phyloP scores from a whole-genome alignment of 2,329 filamentous ascomycete genomes.

The Cladosporium sphaerospermum region DNA sequence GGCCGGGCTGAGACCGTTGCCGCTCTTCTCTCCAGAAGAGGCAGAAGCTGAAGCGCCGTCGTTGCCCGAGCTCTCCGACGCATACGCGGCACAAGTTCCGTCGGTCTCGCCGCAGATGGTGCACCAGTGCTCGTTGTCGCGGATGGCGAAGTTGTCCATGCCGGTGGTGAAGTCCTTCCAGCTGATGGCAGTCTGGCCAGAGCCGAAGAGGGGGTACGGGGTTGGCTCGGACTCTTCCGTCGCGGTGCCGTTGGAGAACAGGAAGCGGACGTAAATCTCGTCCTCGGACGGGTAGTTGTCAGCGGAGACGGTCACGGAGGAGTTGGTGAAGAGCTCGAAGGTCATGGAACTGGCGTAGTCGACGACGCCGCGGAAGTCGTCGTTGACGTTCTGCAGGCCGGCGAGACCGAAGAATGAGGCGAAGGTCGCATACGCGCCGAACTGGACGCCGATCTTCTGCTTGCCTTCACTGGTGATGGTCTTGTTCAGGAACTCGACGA shows the following conservation, averaged over 20 bases:
- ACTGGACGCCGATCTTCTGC: slow-evolving; percentile 48
- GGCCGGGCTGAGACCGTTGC: slow-evolving; percentile 54
- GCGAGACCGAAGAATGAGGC: slow-evolving; percentile 57
- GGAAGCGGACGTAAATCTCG: slow-evolving; percentile 54
- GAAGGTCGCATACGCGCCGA: slow-evolving; percentile 57
- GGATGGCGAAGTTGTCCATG: slow-evolving; percentile 62
- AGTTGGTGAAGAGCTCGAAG: slow-evolving; percentile 64
- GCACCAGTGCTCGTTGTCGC: slow-evolving; percentile 66
- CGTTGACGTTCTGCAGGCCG: slow-evolving; percentile 43
- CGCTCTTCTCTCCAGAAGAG: slow-evolving; percentile 20
- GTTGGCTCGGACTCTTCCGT: slow-evolving; percentile 39
- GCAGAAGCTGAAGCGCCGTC: slow-evolving; percentile 19
- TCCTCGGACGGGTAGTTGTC: slow-evolving; percentile 28
- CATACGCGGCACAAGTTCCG: slow-evolving; percentile 54
- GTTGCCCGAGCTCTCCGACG: slow-evolving; percentile 23
- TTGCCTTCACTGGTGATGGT: slow-evolving; percentile 35
- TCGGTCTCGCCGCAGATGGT: slow-evolving; percentile 65
- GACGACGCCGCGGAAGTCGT: slow-evolving; percentile 68
- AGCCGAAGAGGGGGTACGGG: slow-evolving; percentile 57
- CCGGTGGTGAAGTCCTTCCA: slow-evolving; percentile 62
- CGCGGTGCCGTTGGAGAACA: slow-evolving; percentile 58
- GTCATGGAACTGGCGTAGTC: slow-evolving; percentile 77
- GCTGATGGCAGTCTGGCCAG: slow-evolving; percentile 48
- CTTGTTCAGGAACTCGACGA: slow-evolving; percentile 40
- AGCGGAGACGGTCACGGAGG: slow-evolving; percentile 37